A percentile compares a stretch with the other conserved stretches of the same genome.
These are phyloP conservation scores for Dalbergia cultrata DNA, from an alignment of 306 rosid species.

Conservation along the genomic window DNA sequence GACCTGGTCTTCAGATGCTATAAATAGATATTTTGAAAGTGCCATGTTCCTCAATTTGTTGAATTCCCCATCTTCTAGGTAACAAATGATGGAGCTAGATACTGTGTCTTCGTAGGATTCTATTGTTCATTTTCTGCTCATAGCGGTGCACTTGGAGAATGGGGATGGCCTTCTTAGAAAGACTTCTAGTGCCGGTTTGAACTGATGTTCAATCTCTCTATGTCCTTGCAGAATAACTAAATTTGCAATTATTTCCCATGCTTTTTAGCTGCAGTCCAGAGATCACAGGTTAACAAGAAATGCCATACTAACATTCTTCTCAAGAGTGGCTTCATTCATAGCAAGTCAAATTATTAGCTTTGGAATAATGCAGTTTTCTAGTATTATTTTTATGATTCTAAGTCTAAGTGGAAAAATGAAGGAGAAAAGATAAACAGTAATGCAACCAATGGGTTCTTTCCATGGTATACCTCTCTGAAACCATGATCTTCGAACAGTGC, in stretches of 20 bases:
- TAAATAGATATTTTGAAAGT: constrained; percentile 23
- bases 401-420: constrained; percentile 15
- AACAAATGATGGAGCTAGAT: constrained; percentile 38
- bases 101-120: constrained; percentile 8
- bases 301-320: constrained; percentile 15
- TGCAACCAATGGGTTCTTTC: constrained; percentile 22
- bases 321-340: constrained; percentile 11
- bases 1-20: constrained; percentile 29
- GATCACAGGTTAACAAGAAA: constrained; percentile 42
- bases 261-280: constrained; percentile 64
- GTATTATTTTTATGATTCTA: neutral
- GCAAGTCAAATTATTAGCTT: constrained; percentile 3
- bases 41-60: constrained; percentile 27
- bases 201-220: constrained; percentile 4
- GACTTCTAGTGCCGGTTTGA: constrained; percentile 18
- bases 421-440: neutral
- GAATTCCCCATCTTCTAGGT: constrained; percentile 39
- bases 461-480: constrained; percentile 78
- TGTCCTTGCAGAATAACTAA: constrained; percentile 30
- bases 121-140: constrained; percentile 28
- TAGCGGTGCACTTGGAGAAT: constrained; percentile 41
- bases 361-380: neutral
- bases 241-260: constrained; percentile 47
- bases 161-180: constrained; percentile 28
- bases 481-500: constrained; percentile 84